Evolutionary conservation across 2,329 filamentous ascomycete genomes (phyloP), one percentile per base, ranked within the genome.

Genomic region (Aspergillus candidus): DNA sequence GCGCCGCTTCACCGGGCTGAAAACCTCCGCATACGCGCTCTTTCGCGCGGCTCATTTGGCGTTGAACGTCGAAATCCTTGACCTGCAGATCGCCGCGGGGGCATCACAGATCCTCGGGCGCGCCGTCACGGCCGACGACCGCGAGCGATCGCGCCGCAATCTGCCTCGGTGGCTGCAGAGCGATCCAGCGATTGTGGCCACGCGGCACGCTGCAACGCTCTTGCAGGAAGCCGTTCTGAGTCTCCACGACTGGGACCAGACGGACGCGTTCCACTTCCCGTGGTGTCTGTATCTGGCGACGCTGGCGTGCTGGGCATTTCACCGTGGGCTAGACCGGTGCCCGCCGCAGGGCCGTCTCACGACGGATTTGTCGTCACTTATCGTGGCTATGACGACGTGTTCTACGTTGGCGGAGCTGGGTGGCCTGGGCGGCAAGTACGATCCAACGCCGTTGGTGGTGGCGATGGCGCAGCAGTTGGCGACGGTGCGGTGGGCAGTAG

Each of bases 251-350:
- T 74, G 72, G 45, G 74, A 77, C 14, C 69, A 73, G 2, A 72
- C 72, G 34, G 73, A 76, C 35, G 62, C 77, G 0, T 82, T 82
- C 55, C 78, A 82, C 53, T 77, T 80, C 13, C 76, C 78, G 0
- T 83, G 79, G 80, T 78, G 76, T 48, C 56, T 82, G 11, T 82
- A 82, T 51, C 63, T 83, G 1, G 76, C 76, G 0, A 79, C 78
- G 0, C 53, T 82, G 33, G 75, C 76, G 0, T 72, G 74, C 29
- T 83, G 79, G 78, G 72, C 74, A 0, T 79, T 78, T 41, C 76
- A 80, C 53, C 74, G 73, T 73, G 75, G 67, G 64, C 37, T 59
- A 51, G 3, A 55, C 74, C 32, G 55, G 73, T 4, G 60, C 60
- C 22, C 22, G 7, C 22, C 36, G 52, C 59, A 13, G 72, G 77